phyloP scores from a whole-genome alignment of 2,329 filamentous ascomycete genomes.

The Chaetomium globosum region DNA sequence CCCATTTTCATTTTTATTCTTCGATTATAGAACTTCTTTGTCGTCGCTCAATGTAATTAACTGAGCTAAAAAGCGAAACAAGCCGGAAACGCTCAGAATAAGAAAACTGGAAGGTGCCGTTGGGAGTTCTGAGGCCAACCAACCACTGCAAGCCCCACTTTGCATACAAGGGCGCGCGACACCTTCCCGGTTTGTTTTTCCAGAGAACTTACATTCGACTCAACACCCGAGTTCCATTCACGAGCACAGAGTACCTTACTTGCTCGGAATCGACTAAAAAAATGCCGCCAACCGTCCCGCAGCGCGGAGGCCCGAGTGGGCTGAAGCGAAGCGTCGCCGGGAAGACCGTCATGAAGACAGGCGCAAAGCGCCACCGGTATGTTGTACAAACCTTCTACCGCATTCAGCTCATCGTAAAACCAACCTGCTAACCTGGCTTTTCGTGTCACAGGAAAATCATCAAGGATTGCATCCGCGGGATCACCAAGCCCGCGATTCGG shows the following conservation, averaged over 20 bases:
- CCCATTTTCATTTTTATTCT: background rate
- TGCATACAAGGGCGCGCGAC: background rate
- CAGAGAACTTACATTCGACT: background rate
- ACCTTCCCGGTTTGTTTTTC: no score
- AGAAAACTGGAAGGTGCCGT: background rate
- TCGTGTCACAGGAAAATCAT: constrained; percentile 49
- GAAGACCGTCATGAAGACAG: constrained; percentile 22
- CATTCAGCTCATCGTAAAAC: background rate
- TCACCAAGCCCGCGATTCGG: constrained; percentile 49
- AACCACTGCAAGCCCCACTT: constrained; percentile 8
- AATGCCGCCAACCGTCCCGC: constrained; percentile 38
- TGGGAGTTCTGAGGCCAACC: background rate
- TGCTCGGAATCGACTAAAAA: background rate
- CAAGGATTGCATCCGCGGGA: constrained; percentile 52
- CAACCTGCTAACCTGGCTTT: constrained; percentile 8
- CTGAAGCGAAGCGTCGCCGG: constrained; percentile 22
- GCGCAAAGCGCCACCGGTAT: constrained; percentile 40
- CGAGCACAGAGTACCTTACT: background rate
- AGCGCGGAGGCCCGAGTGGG: constrained; percentile 41
- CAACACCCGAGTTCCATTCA: background rate
- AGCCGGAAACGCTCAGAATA: background rate
- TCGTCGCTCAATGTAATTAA: background rate
- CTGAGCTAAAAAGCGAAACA: background rate
- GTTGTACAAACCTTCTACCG: background rate
- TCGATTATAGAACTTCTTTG: background rate